Evolutionary conservation across 805 yeast species (phyloP).

Genomic region (Yarrowia phangngaensis): DNA sequence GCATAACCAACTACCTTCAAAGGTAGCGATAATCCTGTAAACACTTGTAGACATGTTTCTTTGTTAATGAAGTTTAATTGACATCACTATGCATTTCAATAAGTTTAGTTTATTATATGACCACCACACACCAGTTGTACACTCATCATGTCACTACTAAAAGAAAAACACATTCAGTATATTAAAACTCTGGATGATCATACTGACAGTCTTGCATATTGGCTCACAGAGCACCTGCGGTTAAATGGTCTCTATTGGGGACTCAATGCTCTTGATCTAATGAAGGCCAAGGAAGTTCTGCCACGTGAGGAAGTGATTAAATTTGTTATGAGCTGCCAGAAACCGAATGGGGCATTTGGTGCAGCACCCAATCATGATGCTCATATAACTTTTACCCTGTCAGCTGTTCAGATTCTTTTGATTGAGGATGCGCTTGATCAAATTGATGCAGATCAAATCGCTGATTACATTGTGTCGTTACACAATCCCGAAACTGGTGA

Average conservation of each 20-base stretch:
- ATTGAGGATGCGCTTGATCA: slow-evolving; percentile 57
- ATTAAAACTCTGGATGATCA: slow-evolving; percentile 53
- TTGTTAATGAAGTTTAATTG: neutral
- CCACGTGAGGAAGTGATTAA: slow-evolving; percentile 57
- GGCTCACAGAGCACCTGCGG: slow-evolving; percentile 86
- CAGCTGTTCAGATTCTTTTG: slow-evolving; percentile 76
- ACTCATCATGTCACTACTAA: slow-evolving; percentile 22
- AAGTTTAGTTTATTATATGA: slow-evolving; percentile 1
- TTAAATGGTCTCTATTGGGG: slow-evolving; percentile 97
- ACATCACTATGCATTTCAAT: no score
- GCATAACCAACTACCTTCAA: no score
- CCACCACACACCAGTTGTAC: neutral
- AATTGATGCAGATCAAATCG: slow-evolving; percentile 39
- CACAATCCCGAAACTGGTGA: slow-evolving; percentile 60
- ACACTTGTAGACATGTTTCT: neutral
- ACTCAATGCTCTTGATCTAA: slow-evolving; percentile 61
- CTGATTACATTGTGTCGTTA: slow-evolving; percentile 41
- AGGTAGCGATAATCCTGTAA: neutral
- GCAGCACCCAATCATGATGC: slow-evolving; percentile 88
- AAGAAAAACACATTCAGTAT: slow-evolving; percentile 57
- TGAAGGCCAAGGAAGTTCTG: slow-evolving; percentile 56
- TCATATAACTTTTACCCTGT: slow-evolving; percentile 76
- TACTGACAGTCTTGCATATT: slow-evolving; percentile 65
- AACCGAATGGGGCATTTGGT: slow-evolving; percentile 63
- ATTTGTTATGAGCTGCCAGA: slow-evolving; percentile 67